Base-by-base conservation (phyloP, 306 rosid genomes). In the Gastrolobium villosum region DNA sequence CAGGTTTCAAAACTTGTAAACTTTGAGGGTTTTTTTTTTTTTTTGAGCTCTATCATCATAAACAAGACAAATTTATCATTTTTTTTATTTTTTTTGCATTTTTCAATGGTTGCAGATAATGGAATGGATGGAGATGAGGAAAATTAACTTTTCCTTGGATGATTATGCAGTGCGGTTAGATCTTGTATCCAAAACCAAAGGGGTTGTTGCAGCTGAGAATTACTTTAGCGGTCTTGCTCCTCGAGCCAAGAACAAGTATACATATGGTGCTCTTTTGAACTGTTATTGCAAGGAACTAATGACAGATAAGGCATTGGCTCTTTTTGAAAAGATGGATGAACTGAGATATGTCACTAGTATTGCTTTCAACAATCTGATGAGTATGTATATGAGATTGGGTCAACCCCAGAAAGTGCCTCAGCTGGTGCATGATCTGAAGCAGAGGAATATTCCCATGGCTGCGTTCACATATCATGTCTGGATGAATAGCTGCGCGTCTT, bases 61-160 rank as follows among this genome's bases (percentile, higher is more conserved):
- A 32, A 28, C 40, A 49, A n/a, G 2, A 41, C 20, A 26, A 40
- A 40, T 5, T 11, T 20, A 53, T 52, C 49, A 70, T 52, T 56
- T 73, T 3, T 52, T 26, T 39, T 1, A 28, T 8, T 4, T 30
- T 5, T 1, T 46, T 36, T 63, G 28, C 35, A 35, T 61, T 28
- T 50, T 78, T 46, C 9, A 52, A 63, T 46, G 76, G 1, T 7
- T 75, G 88, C 88, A 93, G 98, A 85, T 95, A 78, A 74, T 93
- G 89, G 92, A 95, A 76, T 93, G 98, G 99, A 93, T 93, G 97
- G 86, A 82, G 82, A 79, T 72, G 84, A 84, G 87, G 84, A 81
- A 84, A 70, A 76, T 93, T 50, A 79, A 81, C 13, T 95, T 80
- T 77, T 67, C 90, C 2, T 59, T 37, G 31, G 10, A 56, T 11